phyloP scores from a whole-genome alignment of 2,329 filamentous ascomycete species.

The Phaeophleospora eucalypticola region DNA sequence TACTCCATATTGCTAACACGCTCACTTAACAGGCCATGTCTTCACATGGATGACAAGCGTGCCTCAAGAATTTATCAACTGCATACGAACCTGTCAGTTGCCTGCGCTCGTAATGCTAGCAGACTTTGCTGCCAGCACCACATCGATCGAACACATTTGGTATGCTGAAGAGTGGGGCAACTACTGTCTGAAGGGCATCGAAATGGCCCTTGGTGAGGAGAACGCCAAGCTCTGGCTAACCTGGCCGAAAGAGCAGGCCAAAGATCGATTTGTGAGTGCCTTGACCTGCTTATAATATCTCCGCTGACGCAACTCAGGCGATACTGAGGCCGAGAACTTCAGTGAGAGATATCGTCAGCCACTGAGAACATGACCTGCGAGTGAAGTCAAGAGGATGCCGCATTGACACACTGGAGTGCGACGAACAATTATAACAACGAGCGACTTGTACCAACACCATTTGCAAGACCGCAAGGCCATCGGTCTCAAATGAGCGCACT shows the following conservation, averaged over 20 bases:
- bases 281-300: background rate
- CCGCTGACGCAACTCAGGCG: background rate
- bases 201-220: constrained; percentile 11
- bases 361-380: too few species aligned
- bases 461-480: too few species aligned
- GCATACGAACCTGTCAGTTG: constrained; percentile 16
- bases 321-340: background rate
- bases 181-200: constrained; percentile 21
- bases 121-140: constrained; percentile 21
- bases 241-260: constrained; percentile 22
- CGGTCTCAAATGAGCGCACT: too few species aligned
- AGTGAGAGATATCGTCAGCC: too few species aligned
- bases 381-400: too few species aligned
- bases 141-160: constrained; percentile 16
- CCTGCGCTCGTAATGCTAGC: constrained; percentile 24
- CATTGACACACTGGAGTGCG: too few species aligned
- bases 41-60: constrained; percentile 16
- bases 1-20: too few species aligned
- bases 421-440: too few species aligned
- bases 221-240: constrained; percentile 22
- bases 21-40: constrained; percentile 12
- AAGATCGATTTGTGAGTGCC: constrained; percentile 10
- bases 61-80: constrained; percentile 12
- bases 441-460: too few species aligned
- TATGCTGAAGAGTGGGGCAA: constrained; percentile 20